phyloP scores from a whole-genome alignment of 768 basidiomycete genomes.

The Mycena vitilis region DNA sequence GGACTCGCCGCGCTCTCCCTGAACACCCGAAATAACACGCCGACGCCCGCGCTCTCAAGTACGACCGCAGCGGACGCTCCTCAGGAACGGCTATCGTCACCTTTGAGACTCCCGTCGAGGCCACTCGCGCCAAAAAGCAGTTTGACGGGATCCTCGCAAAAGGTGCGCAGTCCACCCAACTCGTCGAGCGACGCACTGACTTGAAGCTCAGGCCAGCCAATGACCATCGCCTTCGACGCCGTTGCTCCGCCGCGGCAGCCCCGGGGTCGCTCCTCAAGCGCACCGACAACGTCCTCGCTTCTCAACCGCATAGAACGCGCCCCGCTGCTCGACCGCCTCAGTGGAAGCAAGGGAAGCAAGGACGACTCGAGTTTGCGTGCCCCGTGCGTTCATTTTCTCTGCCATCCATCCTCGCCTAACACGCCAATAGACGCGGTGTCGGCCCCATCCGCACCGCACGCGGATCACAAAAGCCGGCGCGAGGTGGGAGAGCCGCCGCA shows the following conservation, averaged over 20 bases:
- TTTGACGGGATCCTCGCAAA: constrained; percentile 90
- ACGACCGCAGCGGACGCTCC: constrained; percentile 95
- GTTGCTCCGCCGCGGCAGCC: constrained; percentile 55
- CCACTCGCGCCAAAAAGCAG: constrained; percentile 84
- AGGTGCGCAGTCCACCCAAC: constrained; percentile 58
- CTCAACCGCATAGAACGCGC: constrained; percentile 82
- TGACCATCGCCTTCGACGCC: constrained; percentile 75
- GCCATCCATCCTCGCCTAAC: not conserved
- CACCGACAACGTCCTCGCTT: constrained; percentile 68
- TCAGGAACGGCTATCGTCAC: constrained; percentile 83
- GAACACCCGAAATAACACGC: constrained; percentile 43
- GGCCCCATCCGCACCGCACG: constrained; percentile 64
- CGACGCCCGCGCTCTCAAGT: constrained; percentile 67
- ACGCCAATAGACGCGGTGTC: constrained; percentile 47
- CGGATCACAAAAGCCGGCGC: constrained; percentile 38
- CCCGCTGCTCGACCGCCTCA: constrained; percentile 73
- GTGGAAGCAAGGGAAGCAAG: constrained; percentile 50
- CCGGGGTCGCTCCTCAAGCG: constrained; percentile 60
- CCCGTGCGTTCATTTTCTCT: constrained; percentile 47
- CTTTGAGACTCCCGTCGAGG: constrained; percentile 84
- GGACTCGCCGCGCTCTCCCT: constrained; percentile 67
- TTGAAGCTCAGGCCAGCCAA: constrained; percentile 73
- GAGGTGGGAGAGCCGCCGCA: constrained; percentile 45
- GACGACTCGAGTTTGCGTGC: constrained; percentile 55
- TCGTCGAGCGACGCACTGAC: constrained; percentile 25